These are phyloP conservation scores for Russula sp. DNA, from an alignment of 768 basidiomycete species.

Conservation along the genomic window DNA sequence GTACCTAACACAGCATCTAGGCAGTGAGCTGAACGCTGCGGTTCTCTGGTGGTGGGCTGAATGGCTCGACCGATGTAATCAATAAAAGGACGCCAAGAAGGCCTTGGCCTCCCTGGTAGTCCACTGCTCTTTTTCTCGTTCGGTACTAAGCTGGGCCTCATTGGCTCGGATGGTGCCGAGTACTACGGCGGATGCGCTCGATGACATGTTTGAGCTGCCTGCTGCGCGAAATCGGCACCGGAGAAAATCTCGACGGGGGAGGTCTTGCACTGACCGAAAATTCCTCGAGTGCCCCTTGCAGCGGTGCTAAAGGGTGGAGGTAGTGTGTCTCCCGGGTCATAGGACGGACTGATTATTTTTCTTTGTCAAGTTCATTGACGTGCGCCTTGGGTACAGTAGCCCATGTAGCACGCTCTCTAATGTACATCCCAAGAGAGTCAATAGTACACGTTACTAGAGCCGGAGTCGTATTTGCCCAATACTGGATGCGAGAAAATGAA, in stretches of 20 bases:
- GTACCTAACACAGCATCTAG: too few species aligned
- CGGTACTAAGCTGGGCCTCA: conserved; percentile 46
- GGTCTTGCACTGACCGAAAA: conserved; percentile 37
- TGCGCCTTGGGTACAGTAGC: too few species aligned
- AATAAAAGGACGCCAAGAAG: conserved; percentile 48
- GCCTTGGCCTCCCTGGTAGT: conserved; percentile 54
- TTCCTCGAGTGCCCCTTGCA: conserved; percentile 60
- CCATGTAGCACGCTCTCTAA: too few species aligned
- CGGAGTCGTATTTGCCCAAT: too few species aligned
- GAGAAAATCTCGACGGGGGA: conserved; percentile 34
- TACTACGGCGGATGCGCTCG: conserved; percentile 68
- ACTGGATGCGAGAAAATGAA: too few species aligned
- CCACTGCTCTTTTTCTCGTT: conserved; percentile 64
- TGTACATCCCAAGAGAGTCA: too few species aligned
- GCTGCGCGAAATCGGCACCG: conserved; percentile 28
- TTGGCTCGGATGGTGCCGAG: conserved; percentile 51
- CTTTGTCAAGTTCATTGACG: too few species aligned
- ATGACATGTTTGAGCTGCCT: conserved; percentile 30
- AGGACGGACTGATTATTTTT: too few species aligned
- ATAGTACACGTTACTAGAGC: too few species aligned
- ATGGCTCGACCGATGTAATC: conserved; percentile 18
- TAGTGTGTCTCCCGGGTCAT: too few species aligned
- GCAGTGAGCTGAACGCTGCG: conserved; percentile 64
- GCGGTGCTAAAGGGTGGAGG: conserved; percentile 52
- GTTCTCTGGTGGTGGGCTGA: conserved; percentile 41